Conservation (phyloP, 495 filamentous ascomycete genomes). For the Glarea lozoyensis region DNA sequence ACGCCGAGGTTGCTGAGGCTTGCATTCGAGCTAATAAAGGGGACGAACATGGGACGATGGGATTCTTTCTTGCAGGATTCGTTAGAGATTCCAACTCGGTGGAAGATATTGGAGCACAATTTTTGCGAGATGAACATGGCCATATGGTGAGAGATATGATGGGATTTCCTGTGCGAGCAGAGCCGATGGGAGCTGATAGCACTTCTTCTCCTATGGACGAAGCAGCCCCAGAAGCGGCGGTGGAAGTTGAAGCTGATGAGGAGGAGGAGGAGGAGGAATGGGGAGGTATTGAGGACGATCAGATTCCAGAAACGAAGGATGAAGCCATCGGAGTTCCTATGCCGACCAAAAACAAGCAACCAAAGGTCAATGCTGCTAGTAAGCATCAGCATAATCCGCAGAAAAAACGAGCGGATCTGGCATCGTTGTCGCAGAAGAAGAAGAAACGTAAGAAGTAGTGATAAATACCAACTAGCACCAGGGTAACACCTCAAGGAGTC, state of each 20-base stretch:
- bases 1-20: conserved; percentile 49
- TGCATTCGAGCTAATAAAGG: conserved; percentile 78
- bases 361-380: not conserved
- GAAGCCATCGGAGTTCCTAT: not conserved
- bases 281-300: conserved; percentile 38
- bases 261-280: conserved; percentile 33
- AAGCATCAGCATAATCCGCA: not conserved
- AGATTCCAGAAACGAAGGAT: not conserved
- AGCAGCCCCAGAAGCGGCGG: not conserved
- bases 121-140: conserved; percentile 16
- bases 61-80: conserved; percentile 39
- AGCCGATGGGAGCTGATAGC: not conserved
- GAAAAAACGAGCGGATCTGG: conserved; percentile 6
- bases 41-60: conserved; percentile 63
- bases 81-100: conserved; percentile 26
- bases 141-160: conserved; percentile 19
- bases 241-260: conserved; percentile 1
- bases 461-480: too few relatives aligned
- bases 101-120: conserved; percentile 5
- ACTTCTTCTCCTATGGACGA: not conserved
- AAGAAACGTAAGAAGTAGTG: conserved; percentile 11
- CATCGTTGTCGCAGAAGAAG: conserved; percentile 5
- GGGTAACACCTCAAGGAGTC: too few relatives aligned
- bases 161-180: conserved; percentile 11
- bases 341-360: not conserved